Evolutionary conservation across 768 basidiomycete genomes (phyloP), one percentile per base, ranked within the genome.

Genomic region (Suillus plorans): DNA sequence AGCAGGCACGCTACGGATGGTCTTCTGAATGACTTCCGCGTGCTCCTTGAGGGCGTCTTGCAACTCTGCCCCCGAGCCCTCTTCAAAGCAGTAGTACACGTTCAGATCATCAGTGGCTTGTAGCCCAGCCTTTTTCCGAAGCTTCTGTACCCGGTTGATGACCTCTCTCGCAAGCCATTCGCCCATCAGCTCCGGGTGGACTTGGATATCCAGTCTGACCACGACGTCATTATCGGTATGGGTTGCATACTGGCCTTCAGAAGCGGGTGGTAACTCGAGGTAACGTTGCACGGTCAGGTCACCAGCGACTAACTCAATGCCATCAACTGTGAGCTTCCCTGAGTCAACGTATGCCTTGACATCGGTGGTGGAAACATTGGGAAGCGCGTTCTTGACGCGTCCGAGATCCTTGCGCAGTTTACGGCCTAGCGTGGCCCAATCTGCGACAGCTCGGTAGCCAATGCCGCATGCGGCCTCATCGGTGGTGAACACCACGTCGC

Each of bases 201-300:
- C 84, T 74, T 91, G 88, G 62, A 94, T 87, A 77, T 99, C 97
- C 47, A 99, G 87, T 56, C 97, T 84, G 66, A 99, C 85, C 58
- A 97, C 96, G 60, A 98, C 95, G 69, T 99, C 95, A 71, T 91
- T 92, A 78, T 99, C 94, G 25, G 95, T 94, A 67, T 95, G 89
- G 36, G 91, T 94, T 49, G 89, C 87, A 69, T 86, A 90, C 68
- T 89, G 88, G 56, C 83, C 85, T 70, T 87, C 84, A 13, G 80
- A 79, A 2, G 80, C 76, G 1, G 87, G 67, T 1, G 88, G 90
- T 0, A 93, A 80, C 70, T 97, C 95, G 67, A 98, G 89, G 77
- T 92, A 97, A 4, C 97, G 90, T 67, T 93, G 91, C 22, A 98
- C 92, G 16, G 90, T 83, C 67, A 99, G 82, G 72, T 99, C 97